These are phyloP conservation scores for Sporothrix protearum DNA, from an alignment of 2,329 filamentous ascomycete species.

Conservation along the genomic window DNA sequence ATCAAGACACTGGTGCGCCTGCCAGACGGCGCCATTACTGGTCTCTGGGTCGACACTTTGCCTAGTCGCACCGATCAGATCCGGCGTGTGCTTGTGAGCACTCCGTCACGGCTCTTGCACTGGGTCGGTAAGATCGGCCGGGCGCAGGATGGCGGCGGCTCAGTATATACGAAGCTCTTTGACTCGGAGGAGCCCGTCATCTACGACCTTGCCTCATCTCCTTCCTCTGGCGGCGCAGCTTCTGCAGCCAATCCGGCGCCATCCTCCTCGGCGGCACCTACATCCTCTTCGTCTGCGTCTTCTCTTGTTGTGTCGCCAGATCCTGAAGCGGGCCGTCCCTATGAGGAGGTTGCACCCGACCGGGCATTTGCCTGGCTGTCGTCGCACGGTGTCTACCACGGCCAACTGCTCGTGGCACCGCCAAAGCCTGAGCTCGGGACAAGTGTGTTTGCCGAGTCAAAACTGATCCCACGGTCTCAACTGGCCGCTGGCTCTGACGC, in stretches of 20 bases:
- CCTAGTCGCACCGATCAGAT: conserved; percentile 59
- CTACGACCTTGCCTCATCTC: conserved; percentile 64
- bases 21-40: conserved; percentile 75
- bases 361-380: conserved; percentile 87
- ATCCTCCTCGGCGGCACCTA: conserved; percentile 31
- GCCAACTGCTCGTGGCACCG: conserved; percentile 65
- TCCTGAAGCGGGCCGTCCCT: conserved; percentile 47
- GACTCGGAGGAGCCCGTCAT: conserved; percentile 77
- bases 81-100: conserved; percentile 74
- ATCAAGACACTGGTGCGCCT: conserved; percentile 78
- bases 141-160: conserved; percentile 69
- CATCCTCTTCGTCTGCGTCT: conserved; percentile 42
- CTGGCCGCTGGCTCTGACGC: conserved; percentile 62
- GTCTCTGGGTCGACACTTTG: conserved; percentile 77
- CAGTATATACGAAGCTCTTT: conserved; percentile 83
- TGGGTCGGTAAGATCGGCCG: conserved; percentile 73
- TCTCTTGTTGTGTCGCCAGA: conserved; percentile 75
- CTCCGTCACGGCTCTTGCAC: conserved; percentile 73
- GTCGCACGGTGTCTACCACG: conserved; percentile 81
- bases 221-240: conserved; percentile 32
- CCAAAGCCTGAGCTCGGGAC: conserved; percentile 63
- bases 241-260: neutral
- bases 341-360: conserved; percentile 59
- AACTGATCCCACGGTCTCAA: conserved; percentile 69
- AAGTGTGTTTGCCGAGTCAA: conserved; percentile 74